Conservation (phyloP, 306 rosid species). For the Astragalus glycyphyllos region DNA sequence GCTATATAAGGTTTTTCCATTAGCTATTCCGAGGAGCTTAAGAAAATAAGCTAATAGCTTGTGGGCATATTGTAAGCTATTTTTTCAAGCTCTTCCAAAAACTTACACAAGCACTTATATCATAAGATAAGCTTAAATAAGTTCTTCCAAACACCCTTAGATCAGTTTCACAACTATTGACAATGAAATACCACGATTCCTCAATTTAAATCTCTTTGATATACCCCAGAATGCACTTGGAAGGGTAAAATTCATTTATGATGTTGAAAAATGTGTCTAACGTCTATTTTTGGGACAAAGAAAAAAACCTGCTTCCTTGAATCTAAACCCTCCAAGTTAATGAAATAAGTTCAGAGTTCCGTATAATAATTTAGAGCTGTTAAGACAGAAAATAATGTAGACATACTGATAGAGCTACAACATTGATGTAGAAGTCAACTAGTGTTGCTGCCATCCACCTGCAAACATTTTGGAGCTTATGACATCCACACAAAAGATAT, state of each 20-base stretch:
- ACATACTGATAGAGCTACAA: slow-evolving; percentile 75
- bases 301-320: slow-evolving; percentile 27
- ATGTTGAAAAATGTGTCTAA: background rate
- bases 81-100: too few species aligned
- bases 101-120: too few species aligned
- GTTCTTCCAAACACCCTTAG: background rate
- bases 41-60: too few species aligned
- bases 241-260: background rate
- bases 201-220: background rate
- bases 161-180: slow-evolving; percentile 27
- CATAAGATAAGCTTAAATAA: too few species aligned
- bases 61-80: too few species aligned
- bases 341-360: slow-evolving; percentile 20
- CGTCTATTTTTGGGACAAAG: slow-evolving; percentile 17
- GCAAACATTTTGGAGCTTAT: slow-evolving; percentile 49
- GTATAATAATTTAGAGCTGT: slow-evolving; percentile 14
- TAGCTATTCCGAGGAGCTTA: too few species aligned
- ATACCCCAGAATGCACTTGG: slow-evolving; percentile 24
- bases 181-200: slow-evolving; percentile 22
- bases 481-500: slow-evolving; percentile 30
- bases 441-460: slow-evolving; percentile 86
- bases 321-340: slow-evolving; percentile 20
- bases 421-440: slow-evolving; percentile 83
- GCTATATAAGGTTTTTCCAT: too few species aligned
- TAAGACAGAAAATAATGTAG: slow-evolving; percentile 33